These are phyloP conservation scores for Rhizophagus clarus DNA, from an alignment of 192 early-diverging fungal genomes.

Conservation along the genomic window DNA sequence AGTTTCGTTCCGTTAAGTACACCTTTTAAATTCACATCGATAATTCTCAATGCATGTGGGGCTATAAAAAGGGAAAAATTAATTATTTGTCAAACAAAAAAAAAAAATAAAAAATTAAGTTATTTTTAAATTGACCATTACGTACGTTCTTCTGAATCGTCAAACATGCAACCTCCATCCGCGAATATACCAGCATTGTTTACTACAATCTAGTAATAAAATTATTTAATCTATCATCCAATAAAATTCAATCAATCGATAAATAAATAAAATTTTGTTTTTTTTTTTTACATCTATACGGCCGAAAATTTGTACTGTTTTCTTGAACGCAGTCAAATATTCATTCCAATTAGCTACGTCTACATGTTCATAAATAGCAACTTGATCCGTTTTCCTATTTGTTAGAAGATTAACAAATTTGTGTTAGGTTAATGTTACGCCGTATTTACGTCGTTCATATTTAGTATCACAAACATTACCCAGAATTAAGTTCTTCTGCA, in stretches of 20 bases:
- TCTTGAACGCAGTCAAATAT: conserved; percentile 38
- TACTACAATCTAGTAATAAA: not conserved
- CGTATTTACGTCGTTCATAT: too few species aligned
- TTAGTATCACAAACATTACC: conserved; percentile 26
- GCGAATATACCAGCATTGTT: not conserved
- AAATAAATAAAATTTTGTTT: too few species aligned
- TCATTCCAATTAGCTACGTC: conserved; percentile 50
- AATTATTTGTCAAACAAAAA: not conserved
- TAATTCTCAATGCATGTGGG: conserved; percentile 60
- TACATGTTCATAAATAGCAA: conserved; percentile 50
- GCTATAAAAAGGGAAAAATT: conserved; percentile 9
- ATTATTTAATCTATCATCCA: too few species aligned
- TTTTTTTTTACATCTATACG: conserved; percentile 48
- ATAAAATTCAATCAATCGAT: too few species aligned
- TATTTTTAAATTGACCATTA: too few species aligned
- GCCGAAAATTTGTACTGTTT: conserved; percentile 54
- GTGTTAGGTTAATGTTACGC: too few species aligned
- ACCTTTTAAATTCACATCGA: conserved; percentile 74
- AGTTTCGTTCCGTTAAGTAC: conserved; percentile 74
- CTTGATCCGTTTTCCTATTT: conserved; percentile 33
- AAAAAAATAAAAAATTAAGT: too few species aligned
- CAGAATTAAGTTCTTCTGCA: conserved; percentile 34
- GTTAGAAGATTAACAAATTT: not conserved
- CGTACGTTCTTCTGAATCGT: not conserved
- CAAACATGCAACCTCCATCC: not conserved